A percentile compares a stretch with the other conserved stretches of the same genome.
These are phyloP conservation scores for Quercus bicolor DNA, from an alignment of 306 rosid genomes.

Conservation along the genomic window DNA sequence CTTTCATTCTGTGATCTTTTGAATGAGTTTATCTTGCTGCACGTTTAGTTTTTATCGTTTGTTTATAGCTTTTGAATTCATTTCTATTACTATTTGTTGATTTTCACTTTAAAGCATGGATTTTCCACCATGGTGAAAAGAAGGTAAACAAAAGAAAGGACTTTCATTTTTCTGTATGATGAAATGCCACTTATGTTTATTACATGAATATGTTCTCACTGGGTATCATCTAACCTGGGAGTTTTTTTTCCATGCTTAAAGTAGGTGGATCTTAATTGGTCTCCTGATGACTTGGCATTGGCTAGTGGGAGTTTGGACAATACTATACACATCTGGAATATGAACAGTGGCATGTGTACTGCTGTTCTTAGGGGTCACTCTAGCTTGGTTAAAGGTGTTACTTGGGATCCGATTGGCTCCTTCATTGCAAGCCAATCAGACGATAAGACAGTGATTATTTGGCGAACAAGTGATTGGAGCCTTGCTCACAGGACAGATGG, in stretches of 20 bases:
- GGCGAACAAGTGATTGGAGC: slow-evolving; percentile 99
- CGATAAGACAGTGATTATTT: slow-evolving; percentile 94
- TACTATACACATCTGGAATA: slow-evolving; percentile 91
- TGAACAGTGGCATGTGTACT: slow-evolving; percentile 91
- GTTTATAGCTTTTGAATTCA: not conserved
- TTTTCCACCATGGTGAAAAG: not conserved
- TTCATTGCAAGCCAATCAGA: slow-evolving; percentile 98
- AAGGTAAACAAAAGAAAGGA: not conserved
- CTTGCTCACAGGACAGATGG: slow-evolving; percentile 98
- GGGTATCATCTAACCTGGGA: slow-evolving; percentile 54
- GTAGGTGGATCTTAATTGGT: slow-evolving; percentile 99
- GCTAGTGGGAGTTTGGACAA: slow-evolving; percentile 98
- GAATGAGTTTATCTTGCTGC: not conserved
- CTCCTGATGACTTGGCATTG: slow-evolving; percentile 92
- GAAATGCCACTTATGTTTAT: not conserved
- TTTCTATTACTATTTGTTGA: not conserved
- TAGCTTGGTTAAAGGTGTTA: slow-evolving; percentile 94
- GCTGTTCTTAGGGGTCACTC: slow-evolving; percentile 99
- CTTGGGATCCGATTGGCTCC: slow-evolving; percentile 99
- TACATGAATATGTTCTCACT: slow-evolving; percentile 5
- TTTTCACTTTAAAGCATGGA: not conserved
- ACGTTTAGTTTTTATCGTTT: not conserved
- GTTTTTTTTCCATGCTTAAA: slow-evolving; percentile 67
- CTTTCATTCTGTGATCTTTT: not conserved
- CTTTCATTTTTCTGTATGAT: not conserved